Conservation (phyloP, 331 rosid genomes). For the Quercus phellos region DNA sequence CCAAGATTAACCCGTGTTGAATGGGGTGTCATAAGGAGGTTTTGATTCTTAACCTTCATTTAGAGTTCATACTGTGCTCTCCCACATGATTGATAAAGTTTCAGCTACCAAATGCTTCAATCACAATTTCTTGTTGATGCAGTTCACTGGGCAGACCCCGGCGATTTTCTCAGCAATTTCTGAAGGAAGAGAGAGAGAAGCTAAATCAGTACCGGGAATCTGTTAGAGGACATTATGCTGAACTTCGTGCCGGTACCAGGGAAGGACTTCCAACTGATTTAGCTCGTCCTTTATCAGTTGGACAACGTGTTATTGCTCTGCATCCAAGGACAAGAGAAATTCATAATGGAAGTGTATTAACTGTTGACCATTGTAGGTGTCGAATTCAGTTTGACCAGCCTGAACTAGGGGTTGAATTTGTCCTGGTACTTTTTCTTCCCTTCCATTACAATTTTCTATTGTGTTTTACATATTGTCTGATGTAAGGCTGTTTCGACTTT, state of each 20-base stretch:
- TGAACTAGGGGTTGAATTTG: constrained; percentile 78
- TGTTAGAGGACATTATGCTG: constrained; percentile 84
- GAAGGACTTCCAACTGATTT: constrained; percentile 90
- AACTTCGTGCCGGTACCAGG: constrained; percentile 70
- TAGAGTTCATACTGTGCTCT: constrained; percentile 14
- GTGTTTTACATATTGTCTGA: background rate
- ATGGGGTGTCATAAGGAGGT: constrained; percentile 98
- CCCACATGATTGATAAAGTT: constrained; percentile 7
- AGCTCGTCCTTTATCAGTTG: constrained; percentile 79
- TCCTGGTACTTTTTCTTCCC: constrained; percentile 54
- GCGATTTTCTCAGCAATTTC: constrained; percentile 77
- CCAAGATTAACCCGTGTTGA: constrained; percentile 92
- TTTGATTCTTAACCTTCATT: constrained; percentile 23
- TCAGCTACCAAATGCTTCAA: constrained; percentile 9
- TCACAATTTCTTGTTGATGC: constrained; percentile 34
- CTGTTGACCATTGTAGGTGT: constrained; percentile 61
- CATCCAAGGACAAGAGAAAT: constrained; percentile 76
- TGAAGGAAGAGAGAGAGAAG: constrained; percentile 80
- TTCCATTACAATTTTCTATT: background rate
- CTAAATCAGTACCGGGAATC: constrained; percentile 84
- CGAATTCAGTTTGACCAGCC: constrained; percentile 78
- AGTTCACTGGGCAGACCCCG: constrained; percentile 96
- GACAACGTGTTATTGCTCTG: constrained; percentile 76
- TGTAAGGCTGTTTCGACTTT: background rate
- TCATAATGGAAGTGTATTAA: constrained; percentile 77